Evolutionary conservation across 345 rosid genomes (phyloP).

Genomic region (Cardamine resedifolia): DNA sequence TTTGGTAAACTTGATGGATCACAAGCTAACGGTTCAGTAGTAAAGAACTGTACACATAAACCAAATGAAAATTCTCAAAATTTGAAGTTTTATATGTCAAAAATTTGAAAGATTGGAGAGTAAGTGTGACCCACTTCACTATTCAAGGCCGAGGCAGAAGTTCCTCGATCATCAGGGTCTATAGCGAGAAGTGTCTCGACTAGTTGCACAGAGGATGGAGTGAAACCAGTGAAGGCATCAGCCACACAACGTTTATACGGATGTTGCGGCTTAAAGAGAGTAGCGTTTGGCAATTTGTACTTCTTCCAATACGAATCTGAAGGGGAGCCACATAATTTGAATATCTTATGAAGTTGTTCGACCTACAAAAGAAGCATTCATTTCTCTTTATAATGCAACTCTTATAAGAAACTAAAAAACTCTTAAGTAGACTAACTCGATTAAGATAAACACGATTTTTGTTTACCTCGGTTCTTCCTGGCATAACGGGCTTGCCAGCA

Average conservation of each 20-base stretch:
- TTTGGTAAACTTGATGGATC: conserved; percentile 85
- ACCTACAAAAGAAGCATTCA: conserved; percentile 48
- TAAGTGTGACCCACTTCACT: conserved; percentile 58
- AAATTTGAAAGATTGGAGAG: neutral
- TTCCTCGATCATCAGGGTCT: conserved; percentile 80
- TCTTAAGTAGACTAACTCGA: neutral
- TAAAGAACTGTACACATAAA: conserved; percentile 67
- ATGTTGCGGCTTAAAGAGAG: conserved; percentile 74
- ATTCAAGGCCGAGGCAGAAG: conserved; percentile 64
- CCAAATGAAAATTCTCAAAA: neutral
- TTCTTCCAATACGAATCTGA: conserved; percentile 88
- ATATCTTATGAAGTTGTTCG: conserved; percentile 91
- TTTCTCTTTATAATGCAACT: conserved; percentile 6
- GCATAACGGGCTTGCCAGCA: conserved; percentile 85
- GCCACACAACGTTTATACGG: conserved; percentile 70
- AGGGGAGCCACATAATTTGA: conserved; percentile 88
- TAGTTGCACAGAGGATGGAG: conserved; percentile 59
- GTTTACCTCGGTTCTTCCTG: conserved; percentile 89
- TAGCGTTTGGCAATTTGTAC: conserved; percentile 77
- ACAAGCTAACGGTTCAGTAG: conserved; percentile 72
- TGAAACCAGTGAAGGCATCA: conserved; percentile 71
- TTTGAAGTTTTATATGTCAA: neutral
- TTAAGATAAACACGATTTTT: conserved; percentile 11
- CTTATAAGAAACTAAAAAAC: neutral
- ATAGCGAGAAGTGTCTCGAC: conserved; percentile 71